phyloP scores from a whole-genome alignment of 331 rosid species.

The Spiraea crenata region DNA sequence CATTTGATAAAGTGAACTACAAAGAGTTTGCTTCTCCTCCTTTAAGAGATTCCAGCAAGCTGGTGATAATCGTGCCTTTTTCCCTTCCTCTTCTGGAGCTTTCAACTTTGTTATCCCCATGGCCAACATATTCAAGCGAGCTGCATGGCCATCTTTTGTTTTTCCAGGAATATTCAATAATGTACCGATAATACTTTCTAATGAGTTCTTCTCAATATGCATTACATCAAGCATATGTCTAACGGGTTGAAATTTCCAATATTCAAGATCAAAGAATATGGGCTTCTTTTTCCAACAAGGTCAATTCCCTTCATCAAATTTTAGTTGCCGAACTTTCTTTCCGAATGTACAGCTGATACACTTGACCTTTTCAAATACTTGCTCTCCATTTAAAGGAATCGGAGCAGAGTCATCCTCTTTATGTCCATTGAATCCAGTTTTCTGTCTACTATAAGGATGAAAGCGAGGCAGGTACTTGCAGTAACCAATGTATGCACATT shows the following conservation, averaged over 20 bases:
- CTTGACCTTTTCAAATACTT: neutral
- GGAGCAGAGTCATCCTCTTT: neutral
- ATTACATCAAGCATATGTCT: too few relatives aligned
- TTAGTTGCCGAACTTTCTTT: neutral
- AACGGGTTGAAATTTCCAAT: too few relatives aligned
- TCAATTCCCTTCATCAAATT: neutral
- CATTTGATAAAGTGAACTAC: too few relatives aligned
- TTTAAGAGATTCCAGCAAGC: too few relatives aligned
- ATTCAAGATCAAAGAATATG: too few relatives aligned
- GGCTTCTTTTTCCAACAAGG: neutral
- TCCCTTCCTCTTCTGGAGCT: too few relatives aligned
- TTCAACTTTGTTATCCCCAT: too few relatives aligned
- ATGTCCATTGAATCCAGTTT: neutral
- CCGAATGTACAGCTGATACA: too few relatives aligned
- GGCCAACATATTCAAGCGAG: too few relatives aligned
- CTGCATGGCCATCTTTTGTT: neutral
- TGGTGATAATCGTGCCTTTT: too few relatives aligned
- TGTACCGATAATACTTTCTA: neutral
- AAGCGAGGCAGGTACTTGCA: neutral
- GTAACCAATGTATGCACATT: neutral
- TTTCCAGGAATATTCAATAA: neutral
- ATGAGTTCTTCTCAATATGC: too few relatives aligned
- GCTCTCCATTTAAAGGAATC: neutral
- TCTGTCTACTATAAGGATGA: neutral
- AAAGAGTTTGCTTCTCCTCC: too few relatives aligned